phyloP scores from a whole-genome alignment of 192 early-diverging fungal species.

The Phycomyces nitens region DNA sequence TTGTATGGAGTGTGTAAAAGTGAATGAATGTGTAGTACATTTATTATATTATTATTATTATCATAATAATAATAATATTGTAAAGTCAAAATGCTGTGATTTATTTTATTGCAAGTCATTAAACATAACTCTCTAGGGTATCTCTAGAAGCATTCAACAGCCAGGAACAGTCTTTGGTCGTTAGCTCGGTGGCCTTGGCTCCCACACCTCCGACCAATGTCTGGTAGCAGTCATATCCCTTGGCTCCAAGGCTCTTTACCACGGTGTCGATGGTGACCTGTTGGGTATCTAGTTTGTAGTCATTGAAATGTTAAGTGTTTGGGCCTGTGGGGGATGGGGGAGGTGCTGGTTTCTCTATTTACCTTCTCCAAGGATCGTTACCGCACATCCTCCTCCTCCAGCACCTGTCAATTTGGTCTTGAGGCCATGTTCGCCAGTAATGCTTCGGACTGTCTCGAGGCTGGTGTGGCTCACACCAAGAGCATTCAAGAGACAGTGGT shows the following conservation, averaged over 20 bases:
- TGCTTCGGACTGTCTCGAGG: conserved; percentile 73
- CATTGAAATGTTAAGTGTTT: background rate
- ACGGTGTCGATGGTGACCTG: conserved; percentile 42
- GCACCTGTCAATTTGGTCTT: conserved; percentile 92
- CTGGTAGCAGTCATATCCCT: conserved; percentile 71
- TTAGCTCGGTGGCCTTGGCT: conserved; percentile 37
- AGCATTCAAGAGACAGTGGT: conserved; percentile 76
- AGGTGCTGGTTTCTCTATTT: too few relatives aligned
- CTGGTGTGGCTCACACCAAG: conserved; percentile 82
- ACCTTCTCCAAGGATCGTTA: conserved; percentile 73
- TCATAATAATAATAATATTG: background rate
- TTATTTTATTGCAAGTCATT: too few relatives aligned
- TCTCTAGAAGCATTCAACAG: conserved; percentile 8
- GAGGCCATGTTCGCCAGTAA: conserved; percentile 58
- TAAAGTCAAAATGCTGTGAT: too few relatives aligned
- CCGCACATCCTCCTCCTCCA: conserved; percentile 94
- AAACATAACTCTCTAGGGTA: conserved; percentile 4
- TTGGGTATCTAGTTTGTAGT: conserved; percentile 28
- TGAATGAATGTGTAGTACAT: too few relatives aligned
- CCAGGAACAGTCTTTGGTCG: conserved; percentile 19
- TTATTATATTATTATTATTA: conserved; percentile 9
- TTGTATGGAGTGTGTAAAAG: background rate
- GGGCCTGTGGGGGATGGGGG: too few relatives aligned
- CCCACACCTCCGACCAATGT: conserved; percentile 69
- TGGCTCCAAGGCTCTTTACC: conserved; percentile 42